Evolutionary conservation across 495 filamentous ascomycete genomes (phyloP).

Genomic region (Aspergillus ostianus): DNA sequence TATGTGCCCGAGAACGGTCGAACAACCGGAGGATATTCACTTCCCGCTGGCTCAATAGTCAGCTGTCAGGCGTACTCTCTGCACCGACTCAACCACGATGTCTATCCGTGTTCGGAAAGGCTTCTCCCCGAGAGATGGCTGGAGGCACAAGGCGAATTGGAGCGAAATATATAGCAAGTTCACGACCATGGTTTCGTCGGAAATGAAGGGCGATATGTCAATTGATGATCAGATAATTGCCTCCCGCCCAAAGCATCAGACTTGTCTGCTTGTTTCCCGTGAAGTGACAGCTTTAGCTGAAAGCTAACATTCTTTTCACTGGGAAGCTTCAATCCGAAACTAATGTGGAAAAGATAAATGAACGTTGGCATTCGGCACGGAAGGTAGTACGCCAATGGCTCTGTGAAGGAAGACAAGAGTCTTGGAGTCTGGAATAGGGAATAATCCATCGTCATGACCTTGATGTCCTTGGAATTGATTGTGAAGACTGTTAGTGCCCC

Average conservation of each 20-base stretch:
- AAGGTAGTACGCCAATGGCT: too few species aligned
- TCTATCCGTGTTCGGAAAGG: conserved; percentile 53
- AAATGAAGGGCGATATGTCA: conserved; percentile 51
- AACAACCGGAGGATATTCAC: conserved; percentile 34
- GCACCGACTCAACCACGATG: conserved; percentile 55
- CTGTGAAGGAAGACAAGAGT: too few species aligned
- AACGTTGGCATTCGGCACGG: too few species aligned
- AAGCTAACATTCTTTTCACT: too few species aligned
- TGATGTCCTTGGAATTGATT: too few species aligned
- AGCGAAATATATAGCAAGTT: conserved; percentile 55
- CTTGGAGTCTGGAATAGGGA: too few species aligned
- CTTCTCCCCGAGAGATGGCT: conserved; percentile 68
- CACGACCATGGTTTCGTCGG: conserved; percentile 47
- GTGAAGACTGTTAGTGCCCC: too few species aligned
- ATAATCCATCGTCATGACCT: too few species aligned
- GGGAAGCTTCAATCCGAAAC: too few species aligned
- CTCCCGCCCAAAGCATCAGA: conserved; percentile 53
- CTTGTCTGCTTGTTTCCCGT: conserved; percentile 45
- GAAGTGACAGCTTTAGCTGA: neutral
- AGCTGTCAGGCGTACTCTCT: conserved; percentile 67
- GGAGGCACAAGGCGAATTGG: conserved; percentile 38
- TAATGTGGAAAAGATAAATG: too few species aligned
- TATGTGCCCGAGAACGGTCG: conserved; percentile 50
- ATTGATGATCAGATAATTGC: conserved; percentile 63
- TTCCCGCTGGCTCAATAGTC: conserved; percentile 63